These are phyloP conservation scores for Xylaria sp. DNA, from an alignment of 2,329 filamentous ascomycete genomes.

Conservation along the genomic window DNA sequence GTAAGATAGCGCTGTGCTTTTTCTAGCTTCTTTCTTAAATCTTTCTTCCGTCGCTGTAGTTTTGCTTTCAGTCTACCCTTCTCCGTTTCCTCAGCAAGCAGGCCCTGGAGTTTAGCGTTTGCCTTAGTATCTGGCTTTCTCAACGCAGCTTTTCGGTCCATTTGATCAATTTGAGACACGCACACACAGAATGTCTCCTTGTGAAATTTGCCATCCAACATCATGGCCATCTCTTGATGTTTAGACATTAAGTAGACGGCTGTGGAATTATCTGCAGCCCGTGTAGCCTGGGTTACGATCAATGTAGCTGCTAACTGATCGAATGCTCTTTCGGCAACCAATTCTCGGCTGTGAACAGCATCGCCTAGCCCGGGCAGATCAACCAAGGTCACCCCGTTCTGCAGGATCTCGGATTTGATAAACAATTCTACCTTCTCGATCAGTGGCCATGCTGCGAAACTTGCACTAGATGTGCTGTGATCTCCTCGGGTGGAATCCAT, in stretches of 20 bases:
- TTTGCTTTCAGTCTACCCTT: not conserved
- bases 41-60: not conserved
- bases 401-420: slow-evolving; percentile 57
- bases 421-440: slow-evolving; percentile 56
- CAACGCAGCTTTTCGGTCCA: slow-evolving; percentile 37
- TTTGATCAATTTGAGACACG: slow-evolving; percentile 48
- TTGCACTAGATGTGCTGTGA: slow-evolving; percentile 27
- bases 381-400: slow-evolving; percentile 62
- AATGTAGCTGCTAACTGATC: slow-evolving; percentile 44
- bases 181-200: slow-evolving; percentile 44
- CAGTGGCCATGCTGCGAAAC: slow-evolving; percentile 52
- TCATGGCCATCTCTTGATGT: slow-evolving; percentile 45
- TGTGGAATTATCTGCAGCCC: slow-evolving; percentile 47
- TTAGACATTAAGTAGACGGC: slow-evolving; percentile 43
- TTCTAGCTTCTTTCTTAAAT: not conserved
- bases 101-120: slow-evolving; percentile 14
- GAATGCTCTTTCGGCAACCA: slow-evolving; percentile 40
- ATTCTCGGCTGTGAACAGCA: slow-evolving; percentile 42
- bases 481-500: slow-evolving; percentile 42
- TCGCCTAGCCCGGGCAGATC: slow-evolving; percentile 67
- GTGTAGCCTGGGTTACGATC: slow-evolving; percentile 44
- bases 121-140: slow-evolving; percentile 24
- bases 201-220: slow-evolving; percentile 46
- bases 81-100: not conserved
- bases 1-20: not conserved